Conservation (phyloP, 2,329 filamentous ascomycete species). For the Xylaria sp. region DNA sequence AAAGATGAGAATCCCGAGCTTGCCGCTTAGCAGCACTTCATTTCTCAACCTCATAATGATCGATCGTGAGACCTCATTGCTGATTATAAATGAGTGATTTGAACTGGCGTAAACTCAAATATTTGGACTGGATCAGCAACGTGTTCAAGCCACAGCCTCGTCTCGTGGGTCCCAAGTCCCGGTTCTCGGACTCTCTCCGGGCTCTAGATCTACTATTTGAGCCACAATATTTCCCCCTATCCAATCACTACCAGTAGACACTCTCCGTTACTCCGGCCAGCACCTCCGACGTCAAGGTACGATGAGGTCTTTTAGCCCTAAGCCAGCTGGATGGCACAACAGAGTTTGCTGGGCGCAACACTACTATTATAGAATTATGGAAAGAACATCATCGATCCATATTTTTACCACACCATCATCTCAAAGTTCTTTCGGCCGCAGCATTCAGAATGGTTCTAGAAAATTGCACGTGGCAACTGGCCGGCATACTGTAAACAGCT, state of each 20-base stretch:
- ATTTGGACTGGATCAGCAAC: constrained; percentile 17
- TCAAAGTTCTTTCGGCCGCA: constrained; percentile 1
- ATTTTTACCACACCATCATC: constrained; percentile 15
- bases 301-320: constrained; percentile 20
- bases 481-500: constrained; percentile 6
- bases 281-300: constrained; percentile 5
- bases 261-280: constrained; percentile 17
- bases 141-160: constrained; percentile 22
- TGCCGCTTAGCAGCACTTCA: constrained; percentile 43
- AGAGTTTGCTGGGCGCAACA: constrained; percentile 29
- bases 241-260: constrained; percentile 15
- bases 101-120: constrained; percentile 22
- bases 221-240: constrained; percentile 12
- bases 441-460: constrained; percentile 18
- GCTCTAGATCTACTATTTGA: constrained; percentile 13
- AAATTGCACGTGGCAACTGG: constrained; percentile 22
- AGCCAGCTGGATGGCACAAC: constrained; percentile 23
- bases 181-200: constrained; percentile 23
- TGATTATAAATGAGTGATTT: constrained; percentile 9
- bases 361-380: constrained; percentile 21
- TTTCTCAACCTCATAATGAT: constrained; percentile 2
- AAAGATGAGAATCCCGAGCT: constrained; percentile 57
- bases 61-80: constrained; percentile 4
- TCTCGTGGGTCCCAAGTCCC: constrained; percentile 13
- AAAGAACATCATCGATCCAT: constrained; percentile 10